Evolutionary conservation across 768 basidiomycete genomes (phyloP), one percentile per base, ranked within the genome.

Genomic region (Hericium erinaceus): DNA sequence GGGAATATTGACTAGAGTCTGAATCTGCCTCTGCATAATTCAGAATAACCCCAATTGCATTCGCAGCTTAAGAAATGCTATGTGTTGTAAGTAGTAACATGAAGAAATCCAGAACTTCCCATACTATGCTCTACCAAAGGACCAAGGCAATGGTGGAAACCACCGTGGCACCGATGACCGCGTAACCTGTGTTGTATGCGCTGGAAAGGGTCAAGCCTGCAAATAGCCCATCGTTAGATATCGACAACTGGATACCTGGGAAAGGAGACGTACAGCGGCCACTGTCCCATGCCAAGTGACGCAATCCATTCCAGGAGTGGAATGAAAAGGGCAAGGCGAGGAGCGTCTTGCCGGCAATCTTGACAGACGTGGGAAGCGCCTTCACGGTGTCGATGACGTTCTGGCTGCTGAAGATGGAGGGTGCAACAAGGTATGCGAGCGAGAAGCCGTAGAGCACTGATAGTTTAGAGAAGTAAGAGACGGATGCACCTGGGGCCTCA

Each of bases 231-330:
- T 57, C 22, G 37, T 39, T 12, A 39, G 37, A 38, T 16, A 20
- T 48, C 53, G n/a, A 53, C 54, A 18, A 16, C 24, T 16, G n/a
- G 4, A 54, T 15, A 51, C 2, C 20, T 12, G 6, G 55, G 50
- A 24, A 54, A 59, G 26, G 58, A 9, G 28, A 83, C 94, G 64
- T 65, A 98, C 95, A 86, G 77, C 86, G 88, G 58, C 85, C 84
- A 68, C 80, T 72, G 73, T 98, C 95, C 95, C 95, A 98, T 38
- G 73, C 70, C 65, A 98, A 74, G 77, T 98, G 95, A 44, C 95
- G 82, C 59, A 98, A 60, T 3, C 95, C 95, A 72, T 98, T 98
- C 71, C 84, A 77, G 8, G 82, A 80, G 74, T 98, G 95, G 82
- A 87, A 98, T 15, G 90, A 81, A 70, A 97, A 95, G 1, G 95